Conservation (phyloP, 2,329 filamentous ascomycete genomes). For the Parastagonospora nodorum region DNA sequence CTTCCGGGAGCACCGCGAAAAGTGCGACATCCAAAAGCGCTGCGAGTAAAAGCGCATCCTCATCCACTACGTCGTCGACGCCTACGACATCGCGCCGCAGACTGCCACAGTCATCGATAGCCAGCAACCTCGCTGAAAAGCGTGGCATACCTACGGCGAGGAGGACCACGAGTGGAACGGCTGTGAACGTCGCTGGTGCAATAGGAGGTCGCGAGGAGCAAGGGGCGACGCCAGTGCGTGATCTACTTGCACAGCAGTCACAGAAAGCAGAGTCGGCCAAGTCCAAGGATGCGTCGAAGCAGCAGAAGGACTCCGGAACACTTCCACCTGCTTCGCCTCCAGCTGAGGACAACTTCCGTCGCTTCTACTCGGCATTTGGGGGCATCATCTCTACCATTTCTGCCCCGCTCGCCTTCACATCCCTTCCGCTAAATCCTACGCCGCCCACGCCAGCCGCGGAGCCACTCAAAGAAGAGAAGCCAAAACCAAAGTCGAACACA, state of each 20-base stretch:
- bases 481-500: constrained; percentile 28
- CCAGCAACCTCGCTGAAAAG: constrained; percentile 84
- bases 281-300: constrained; percentile 18
- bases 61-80: constrained; percentile 46
- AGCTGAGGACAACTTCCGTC: constrained; percentile 78
- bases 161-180: constrained; percentile 70
- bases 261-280: constrained; percentile 28
- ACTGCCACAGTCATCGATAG: constrained; percentile 77
- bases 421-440: constrained; percentile 69
- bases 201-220: constrained; percentile 60
- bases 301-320: constrained; percentile 11
- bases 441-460: constrained; percentile 34
- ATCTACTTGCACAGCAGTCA: constrained; percentile 41
- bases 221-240: constrained; percentile 36
- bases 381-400: constrained; percentile 87
- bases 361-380: constrained; percentile 92
- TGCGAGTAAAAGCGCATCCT: constrained; percentile 25
- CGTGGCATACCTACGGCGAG: constrained; percentile 69
- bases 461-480: constrained; percentile 23
- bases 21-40: constrained; percentile 23
- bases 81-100: constrained; percentile 48
- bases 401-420: constrained; percentile 89
- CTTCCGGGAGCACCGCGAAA: constrained; percentile 14
- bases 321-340: constrained; percentile 26
- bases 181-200: constrained; percentile 74